Evolutionary conservation across 2,329 filamentous ascomycete species (phyloP).

Genomic region (Sarocladium brachiariae): DNA sequence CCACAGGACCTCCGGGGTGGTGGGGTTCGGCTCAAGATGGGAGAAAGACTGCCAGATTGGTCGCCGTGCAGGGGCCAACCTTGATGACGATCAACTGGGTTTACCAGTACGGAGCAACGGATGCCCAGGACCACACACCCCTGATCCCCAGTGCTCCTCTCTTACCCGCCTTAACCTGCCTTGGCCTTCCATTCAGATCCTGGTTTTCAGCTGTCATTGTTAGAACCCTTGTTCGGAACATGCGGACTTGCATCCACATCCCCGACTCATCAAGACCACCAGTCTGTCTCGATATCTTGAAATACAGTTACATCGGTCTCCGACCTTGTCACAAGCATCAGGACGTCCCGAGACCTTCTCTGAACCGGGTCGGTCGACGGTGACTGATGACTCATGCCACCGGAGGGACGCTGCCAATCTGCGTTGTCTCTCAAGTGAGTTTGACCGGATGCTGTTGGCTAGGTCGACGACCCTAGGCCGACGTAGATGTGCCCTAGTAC

Average conservation of each 20-base stretch:
- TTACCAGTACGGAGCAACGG: background rate
- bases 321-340: background rate
- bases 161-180: conserved; percentile 8
- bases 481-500: too few relatives aligned
- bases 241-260: background rate
- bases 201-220: conserved; percentile 6
- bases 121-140: too few relatives aligned
- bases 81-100: background rate
- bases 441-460: too few relatives aligned
- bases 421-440: too few relatives aligned
- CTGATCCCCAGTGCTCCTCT: conserved; percentile 5
- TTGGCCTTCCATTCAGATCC: conserved; percentile 2
- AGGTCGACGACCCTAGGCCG: too few relatives aligned
- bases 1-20: background rate
- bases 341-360: background rate
- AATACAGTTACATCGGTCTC: background rate
- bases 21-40: background rate
- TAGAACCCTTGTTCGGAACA: background rate
- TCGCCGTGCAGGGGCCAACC: background rate
- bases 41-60: conserved; percentile 1
- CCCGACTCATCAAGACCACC: background rate
- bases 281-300: background rate
- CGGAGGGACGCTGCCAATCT: too few relatives aligned
- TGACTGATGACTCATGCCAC: too few relatives aligned
- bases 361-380: too few relatives aligned